These are phyloP conservation scores for Salix udensis DNA, from an alignment of 345 rosid genomes.

Conservation along the genomic window DNA sequence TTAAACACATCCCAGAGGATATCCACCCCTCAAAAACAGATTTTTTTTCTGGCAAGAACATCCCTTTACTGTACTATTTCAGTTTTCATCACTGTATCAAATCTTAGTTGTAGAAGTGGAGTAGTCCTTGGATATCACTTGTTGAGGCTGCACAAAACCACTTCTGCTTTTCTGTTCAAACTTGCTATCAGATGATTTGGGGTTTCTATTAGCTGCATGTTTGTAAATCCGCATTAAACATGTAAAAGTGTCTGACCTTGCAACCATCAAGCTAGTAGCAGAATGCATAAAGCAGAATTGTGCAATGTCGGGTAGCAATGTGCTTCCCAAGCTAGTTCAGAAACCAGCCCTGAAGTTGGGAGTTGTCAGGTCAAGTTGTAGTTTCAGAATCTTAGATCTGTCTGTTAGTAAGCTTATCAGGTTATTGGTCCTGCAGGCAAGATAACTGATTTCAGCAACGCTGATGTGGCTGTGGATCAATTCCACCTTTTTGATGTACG, in stretches of 20 bases:
- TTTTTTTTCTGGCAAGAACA: neutral
- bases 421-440: conserved; percentile 43
- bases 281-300: neutral
- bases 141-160: neutral
- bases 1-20: neutral
- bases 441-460: conserved; percentile 60
- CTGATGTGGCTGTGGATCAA: conserved; percentile 89
- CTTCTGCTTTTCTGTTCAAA: neutral
- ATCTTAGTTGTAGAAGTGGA: neutral
- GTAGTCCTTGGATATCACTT: neutral
- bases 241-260: neutral
- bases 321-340: neutral
- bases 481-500: conserved; percentile 76
- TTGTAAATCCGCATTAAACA: neutral
- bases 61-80: neutral
- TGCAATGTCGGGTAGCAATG: no score
- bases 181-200: neutral
- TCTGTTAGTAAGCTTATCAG: neutral
- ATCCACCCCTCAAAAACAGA: neutral
- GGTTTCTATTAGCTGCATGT: neutral
- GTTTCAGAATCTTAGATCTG: neutral
- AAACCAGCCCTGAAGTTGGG: neutral
- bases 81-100: neutral
- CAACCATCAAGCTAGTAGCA: neutral
- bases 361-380: neutral